Conservation (phyloP, 352 stramenopile genomes). For the Globisporangium paddicum region DNA sequence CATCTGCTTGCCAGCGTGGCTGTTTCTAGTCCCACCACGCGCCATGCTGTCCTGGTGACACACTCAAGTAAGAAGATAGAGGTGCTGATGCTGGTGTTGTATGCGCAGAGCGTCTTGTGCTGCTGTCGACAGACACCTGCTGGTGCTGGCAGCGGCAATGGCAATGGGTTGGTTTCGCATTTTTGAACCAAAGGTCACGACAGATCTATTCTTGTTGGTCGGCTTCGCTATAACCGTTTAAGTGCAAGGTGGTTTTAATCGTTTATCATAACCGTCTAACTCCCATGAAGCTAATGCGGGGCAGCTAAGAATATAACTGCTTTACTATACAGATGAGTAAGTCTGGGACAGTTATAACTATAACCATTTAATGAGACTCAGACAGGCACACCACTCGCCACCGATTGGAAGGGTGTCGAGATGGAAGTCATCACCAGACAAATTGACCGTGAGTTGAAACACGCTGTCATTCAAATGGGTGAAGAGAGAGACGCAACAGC, state of each 20-base stretch:
- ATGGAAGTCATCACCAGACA: background rate
- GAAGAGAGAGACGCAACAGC: background rate
- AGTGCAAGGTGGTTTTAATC: no score
- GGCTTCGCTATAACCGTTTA: no score
- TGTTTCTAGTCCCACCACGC: background rate
- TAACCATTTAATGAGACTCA: no score
- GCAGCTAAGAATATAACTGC: no score
- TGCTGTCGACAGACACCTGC: no score
- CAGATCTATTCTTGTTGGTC: background rate
- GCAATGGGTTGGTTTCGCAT: slow-evolving; percentile 8
- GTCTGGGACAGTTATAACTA: background rate
- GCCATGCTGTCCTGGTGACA: background rate
- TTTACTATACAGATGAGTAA: background rate
- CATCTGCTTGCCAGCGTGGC: slow-evolving; percentile 16
- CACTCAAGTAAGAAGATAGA: background rate
- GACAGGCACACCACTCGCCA: background rate
- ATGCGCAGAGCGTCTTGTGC: no score
- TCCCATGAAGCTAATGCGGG: no score
- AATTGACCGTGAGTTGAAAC: background rate
- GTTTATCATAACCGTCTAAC: no score
- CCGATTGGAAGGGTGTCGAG: background rate
- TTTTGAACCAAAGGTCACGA: background rate
- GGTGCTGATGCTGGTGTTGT: background rate
- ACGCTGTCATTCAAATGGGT: background rate
- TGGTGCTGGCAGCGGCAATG: background rate